These are phyloP conservation scores for Grosmannia huntii DNA, from an alignment of 2,329 filamentous ascomycete genomes.

Conservation along the genomic window DNA sequence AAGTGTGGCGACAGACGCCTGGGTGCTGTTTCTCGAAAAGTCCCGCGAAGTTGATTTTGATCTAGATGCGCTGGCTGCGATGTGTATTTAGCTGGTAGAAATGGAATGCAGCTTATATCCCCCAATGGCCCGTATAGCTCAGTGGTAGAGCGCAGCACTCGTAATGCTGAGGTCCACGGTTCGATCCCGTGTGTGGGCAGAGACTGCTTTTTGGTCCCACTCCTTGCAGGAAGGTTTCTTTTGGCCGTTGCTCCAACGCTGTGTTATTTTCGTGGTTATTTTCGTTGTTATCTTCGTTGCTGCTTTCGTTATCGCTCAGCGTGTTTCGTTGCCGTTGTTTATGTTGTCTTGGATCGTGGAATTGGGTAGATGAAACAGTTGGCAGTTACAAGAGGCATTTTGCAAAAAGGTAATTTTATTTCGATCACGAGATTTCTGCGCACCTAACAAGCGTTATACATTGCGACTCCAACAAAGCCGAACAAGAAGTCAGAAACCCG, in stretches of 20 bases:
- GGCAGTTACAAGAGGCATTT: no score
- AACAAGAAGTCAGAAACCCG: no score
- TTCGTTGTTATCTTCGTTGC: no score
- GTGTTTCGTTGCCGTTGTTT: no score
- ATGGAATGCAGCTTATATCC: neutral
- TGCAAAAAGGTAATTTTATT: no score
- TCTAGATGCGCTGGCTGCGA: neutral
- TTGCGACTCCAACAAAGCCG: no score
- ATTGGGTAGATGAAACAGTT: no score
- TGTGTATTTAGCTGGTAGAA: neutral
- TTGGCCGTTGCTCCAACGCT: neutral
- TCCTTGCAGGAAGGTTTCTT: no score
- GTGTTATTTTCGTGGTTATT: neutral
- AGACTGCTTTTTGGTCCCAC: neutral
- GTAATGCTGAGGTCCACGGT: conserved; percentile 2
- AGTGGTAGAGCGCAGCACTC: conserved; percentile 2
- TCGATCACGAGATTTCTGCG: no score
- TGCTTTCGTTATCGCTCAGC: no score
- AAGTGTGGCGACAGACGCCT: conserved; percentile 4
- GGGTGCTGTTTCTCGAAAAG: conserved; percentile 5
- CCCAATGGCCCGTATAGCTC: neutral
- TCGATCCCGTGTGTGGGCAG: conserved; percentile 1
- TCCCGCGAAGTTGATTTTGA: neutral
- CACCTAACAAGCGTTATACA: no score
- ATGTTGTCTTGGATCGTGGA: no score